These are phyloP conservation scores for Teratosphaeriaceae sp. DNA, from an alignment of 2,329 filamentous ascomycete genomes.

Conservation along the genomic window DNA sequence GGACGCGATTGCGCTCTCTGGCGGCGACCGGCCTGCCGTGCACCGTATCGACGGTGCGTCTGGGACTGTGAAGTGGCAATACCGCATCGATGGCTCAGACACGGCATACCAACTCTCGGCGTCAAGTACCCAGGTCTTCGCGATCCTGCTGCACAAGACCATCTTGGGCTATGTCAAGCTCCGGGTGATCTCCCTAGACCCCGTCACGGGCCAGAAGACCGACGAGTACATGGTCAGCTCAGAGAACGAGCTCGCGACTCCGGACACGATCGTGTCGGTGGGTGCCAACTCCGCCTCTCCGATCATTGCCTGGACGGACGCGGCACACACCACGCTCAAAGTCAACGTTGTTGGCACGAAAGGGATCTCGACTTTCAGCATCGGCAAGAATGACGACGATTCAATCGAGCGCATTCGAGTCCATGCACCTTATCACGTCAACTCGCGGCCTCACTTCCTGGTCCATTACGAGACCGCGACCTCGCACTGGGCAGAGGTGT, in stretches of 20 bases:
- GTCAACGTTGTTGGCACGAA: conserved; percentile 60
- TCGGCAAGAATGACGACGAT: conserved; percentile 31
- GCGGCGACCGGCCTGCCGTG: conserved; percentile 52
- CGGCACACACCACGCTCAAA: conserved; percentile 54
- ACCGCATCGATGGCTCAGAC: conserved; percentile 57
- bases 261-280: conserved; percentile 64
- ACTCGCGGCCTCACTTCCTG: conserved; percentile 74
- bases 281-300: conserved; percentile 70
- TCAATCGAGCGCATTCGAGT: conserved; percentile 51
- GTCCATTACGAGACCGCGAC: conserved; percentile 67
- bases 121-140: conserved; percentile 63
- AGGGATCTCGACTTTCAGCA: conserved; percentile 36
- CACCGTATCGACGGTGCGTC: conserved; percentile 65
- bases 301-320: conserved; percentile 69
- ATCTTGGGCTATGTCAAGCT: conserved; percentile 64
- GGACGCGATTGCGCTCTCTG: conserved; percentile 65
- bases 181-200: conserved; percentile 68
- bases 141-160: conserved; percentile 65
- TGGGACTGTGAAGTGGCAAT: conserved; percentile 74
- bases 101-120: conserved; percentile 67
- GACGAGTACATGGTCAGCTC: conserved; percentile 66
- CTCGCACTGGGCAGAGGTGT: conserved; percentile 78
- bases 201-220: conserved; percentile 61
- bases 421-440: conserved; percentile 66
- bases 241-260: conserved; percentile 63